phyloP scores from a whole-genome alignment of 139 green algal species.

The Yamagishiella unicocca region DNA sequence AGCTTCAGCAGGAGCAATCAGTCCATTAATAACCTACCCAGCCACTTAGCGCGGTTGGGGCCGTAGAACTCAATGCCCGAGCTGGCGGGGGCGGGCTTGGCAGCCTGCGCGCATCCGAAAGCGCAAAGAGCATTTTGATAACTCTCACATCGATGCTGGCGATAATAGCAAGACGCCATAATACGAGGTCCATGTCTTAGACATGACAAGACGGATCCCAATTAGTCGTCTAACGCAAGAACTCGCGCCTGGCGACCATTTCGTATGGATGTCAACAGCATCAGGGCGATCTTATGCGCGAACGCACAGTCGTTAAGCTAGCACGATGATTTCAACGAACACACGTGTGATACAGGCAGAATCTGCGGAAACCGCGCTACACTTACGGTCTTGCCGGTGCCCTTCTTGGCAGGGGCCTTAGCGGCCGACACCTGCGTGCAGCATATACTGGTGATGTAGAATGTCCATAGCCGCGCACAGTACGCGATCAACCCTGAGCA shows the following conservation, averaged over 20 bases:
- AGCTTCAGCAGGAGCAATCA: background rate
- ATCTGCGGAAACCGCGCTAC: background rate
- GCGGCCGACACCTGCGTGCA: slow-evolving; percentile 26
- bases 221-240: no score
- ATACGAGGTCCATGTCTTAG: no score
- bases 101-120: slow-evolving; percentile 6
- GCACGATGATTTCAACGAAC: no score
- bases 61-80: slow-evolving; percentile 39
- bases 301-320: no score
- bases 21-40: slow-evolving; percentile 11
- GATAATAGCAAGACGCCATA: no score
- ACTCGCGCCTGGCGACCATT: no score
- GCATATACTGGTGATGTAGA: background rate
- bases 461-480: no score
- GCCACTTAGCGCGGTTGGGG: slow-evolving; percentile 44
- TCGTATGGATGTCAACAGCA: no score
- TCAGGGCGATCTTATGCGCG: no score
- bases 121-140: background rate
- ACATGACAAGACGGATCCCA: no score
- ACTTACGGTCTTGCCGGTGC: slow-evolving; percentile 47
- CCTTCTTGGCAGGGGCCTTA: slow-evolving; percentile 41
- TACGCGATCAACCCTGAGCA: no score
- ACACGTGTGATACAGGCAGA: background rate
- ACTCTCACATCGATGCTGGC: no score
- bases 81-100: slow-evolving; percentile 39